Evolutionary conservation across 768 basidiomycete genomes (phyloP), one percentile per base, ranked within the genome.

Genomic region (Sporobolomyces roseus): DNA sequence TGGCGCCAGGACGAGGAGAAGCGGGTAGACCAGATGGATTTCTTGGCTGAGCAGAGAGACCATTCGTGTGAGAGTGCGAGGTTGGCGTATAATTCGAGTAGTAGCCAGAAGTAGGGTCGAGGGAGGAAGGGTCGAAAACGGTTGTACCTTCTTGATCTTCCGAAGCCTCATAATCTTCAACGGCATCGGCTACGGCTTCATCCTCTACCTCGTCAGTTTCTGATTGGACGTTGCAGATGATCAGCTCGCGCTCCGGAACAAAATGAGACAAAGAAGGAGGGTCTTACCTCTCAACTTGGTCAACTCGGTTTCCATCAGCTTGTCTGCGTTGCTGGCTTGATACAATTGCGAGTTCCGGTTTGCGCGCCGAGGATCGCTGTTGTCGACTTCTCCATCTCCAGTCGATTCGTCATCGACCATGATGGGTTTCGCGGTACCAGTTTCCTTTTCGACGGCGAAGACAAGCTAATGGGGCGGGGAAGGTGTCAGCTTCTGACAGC

Each of bases 281-380:
- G 7, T 17, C 38, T 27, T 13, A 70, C 64, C 69, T 33, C 60
- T 21, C 33, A 71, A 32, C 25, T 43, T 62, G 6, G 43, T 30
- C 45, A 66, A 23, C 29, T 71, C 68, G 14, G 56, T 55, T 35
- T 76, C 74, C 63, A 74, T 63, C 8, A 76, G 58, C 55, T 65
- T 55, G 55, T 73, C 71, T 12, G 74, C 74, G 6, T 74, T 74
- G 27, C 56, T 65, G 17, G 70, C 67, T 36, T 70, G 58, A 48
- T 74, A 76, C 3, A 73, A 32, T 48, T 52, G 61, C 32, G 60
- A 63, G 55, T 76, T 76, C 8, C 74, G 75, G 38, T 63, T 60
- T 38, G 46, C 25, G 0, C 45, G 7, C 1, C 50, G 54, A 23
- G 16, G 10, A 10, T 56, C 38, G 2, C 4, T 10, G 16, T 13